Conservation (phyloP, 2,329 filamentous ascomycete genomes). For the Fusarium nematophilum region DNA sequence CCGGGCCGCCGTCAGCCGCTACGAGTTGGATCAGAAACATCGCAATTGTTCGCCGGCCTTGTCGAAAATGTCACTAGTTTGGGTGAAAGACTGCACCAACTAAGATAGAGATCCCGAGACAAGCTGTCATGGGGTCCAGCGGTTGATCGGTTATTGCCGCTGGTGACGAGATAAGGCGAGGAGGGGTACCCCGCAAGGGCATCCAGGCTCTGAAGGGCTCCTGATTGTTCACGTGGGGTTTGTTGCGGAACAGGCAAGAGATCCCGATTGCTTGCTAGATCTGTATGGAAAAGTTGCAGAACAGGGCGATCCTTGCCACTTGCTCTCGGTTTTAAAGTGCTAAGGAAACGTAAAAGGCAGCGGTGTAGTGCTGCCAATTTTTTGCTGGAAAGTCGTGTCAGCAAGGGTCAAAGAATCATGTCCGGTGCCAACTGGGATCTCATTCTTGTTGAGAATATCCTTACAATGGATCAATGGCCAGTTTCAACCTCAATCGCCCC, state of each 20-base stretch:
- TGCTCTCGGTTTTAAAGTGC: not conserved
- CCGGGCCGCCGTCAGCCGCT: no score
- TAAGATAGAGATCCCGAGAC: constrained; percentile 23
- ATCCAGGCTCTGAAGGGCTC: not conserved
- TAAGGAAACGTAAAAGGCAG: no score
- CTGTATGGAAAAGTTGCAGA: no score
- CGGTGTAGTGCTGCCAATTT: no score
- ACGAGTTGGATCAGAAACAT: not conserved
- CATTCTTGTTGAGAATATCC: no score
- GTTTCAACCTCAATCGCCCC: no score
- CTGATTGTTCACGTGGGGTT: not conserved
- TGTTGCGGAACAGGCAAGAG: constrained; percentile 12
- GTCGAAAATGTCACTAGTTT: not conserved
- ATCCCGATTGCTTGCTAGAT: constrained; percentile 16
- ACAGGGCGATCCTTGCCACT: no score
- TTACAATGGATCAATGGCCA: no score
- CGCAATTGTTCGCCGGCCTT: not conserved
- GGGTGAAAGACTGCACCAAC: constrained; percentile 9
- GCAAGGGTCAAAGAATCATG: no score
- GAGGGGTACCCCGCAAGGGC: constrained; percentile 3
- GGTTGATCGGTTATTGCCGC: constrained; percentile 26
- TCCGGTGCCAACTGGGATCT: no score
- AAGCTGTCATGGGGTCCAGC: not conserved
- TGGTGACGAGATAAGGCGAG: constrained; percentile 16
- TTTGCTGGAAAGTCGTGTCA: no score